Percentiles rank a stretch among this genome's conserved stretches.
phyloP scores from a whole-genome alignment of 2,329 filamentous ascomycete species.

The Aquanectria penicillioides region DNA sequence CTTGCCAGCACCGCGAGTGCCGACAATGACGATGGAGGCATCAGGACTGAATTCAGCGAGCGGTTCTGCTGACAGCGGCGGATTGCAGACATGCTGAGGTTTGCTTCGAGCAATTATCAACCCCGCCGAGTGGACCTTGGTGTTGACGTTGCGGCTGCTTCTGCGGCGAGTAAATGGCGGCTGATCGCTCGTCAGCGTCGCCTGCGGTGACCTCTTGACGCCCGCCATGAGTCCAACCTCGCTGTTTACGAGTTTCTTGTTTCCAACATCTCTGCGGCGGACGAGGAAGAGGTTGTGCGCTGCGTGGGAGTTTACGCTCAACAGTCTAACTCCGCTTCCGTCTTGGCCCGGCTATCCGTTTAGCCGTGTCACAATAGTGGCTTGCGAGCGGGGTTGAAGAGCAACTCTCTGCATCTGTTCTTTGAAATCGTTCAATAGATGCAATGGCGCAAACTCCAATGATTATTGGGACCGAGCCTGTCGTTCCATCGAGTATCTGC shows the following conservation, averaged over 20 bases:
- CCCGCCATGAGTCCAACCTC: neutral
- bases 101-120: too few species aligned
- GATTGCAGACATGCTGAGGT: too few species aligned
- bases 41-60: slow-evolving; percentile 60
- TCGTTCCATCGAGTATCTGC: neutral
- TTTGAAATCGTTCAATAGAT: too few species aligned
- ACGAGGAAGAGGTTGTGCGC: too few species aligned
- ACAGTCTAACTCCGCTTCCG: neutral
- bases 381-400: too few species aligned
- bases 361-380: neutral
- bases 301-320: neutral
- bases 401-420: too few species aligned
- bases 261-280: neutral
- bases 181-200: neutral
- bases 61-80: too few species aligned
- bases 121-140: neutral
- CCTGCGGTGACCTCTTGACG: neutral
- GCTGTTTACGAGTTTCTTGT: neutral
- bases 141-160: neutral
- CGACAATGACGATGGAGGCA: slow-evolving; percentile 79
- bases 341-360: neutral
- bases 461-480: neutral
- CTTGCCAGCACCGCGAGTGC: slow-evolving; percentile 79
- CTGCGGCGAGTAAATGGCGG: neutral
- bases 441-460: neutral